Evolutionary conservation across 176 grass and related monocot genomes (phyloP).

Genomic region (Avena insularis): DNA sequence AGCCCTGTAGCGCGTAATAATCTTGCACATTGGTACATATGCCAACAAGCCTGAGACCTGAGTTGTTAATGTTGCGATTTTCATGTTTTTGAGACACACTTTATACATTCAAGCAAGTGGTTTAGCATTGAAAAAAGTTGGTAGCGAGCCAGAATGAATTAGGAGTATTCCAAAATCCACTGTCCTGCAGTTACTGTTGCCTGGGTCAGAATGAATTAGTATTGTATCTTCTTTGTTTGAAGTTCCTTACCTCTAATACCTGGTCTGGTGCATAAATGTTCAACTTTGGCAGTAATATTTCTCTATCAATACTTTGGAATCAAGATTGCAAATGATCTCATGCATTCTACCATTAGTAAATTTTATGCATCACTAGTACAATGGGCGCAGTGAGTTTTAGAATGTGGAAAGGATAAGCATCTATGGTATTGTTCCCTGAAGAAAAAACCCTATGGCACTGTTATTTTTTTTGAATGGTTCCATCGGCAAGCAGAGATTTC

Average conservation of each 20-base stretch:
- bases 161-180: background rate
- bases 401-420: background rate
- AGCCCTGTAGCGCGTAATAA: background rate
- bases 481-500: background rate
- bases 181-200: background rate
- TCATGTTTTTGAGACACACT: background rate
- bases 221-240: slow-evolving; percentile 1
- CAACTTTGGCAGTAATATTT: background rate
- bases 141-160: background rate
- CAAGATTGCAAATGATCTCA: background rate
- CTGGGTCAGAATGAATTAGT: background rate
- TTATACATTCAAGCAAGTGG: background rate
- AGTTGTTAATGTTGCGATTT: background rate
- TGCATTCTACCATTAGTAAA: background rate
- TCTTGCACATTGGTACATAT: background rate
- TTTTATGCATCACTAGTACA: background rate
- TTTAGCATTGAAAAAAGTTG: background rate
- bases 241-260: background rate
- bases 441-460: background rate
- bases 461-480: background rate
- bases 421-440: background rate
- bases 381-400: background rate
- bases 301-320: background rate
- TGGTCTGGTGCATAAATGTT: background rate
- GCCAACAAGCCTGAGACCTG: background rate